These are phyloP conservation scores for Neonectria punicea DNA, from an alignment of 2,329 filamentous ascomycete species.

Conservation along the genomic window DNA sequence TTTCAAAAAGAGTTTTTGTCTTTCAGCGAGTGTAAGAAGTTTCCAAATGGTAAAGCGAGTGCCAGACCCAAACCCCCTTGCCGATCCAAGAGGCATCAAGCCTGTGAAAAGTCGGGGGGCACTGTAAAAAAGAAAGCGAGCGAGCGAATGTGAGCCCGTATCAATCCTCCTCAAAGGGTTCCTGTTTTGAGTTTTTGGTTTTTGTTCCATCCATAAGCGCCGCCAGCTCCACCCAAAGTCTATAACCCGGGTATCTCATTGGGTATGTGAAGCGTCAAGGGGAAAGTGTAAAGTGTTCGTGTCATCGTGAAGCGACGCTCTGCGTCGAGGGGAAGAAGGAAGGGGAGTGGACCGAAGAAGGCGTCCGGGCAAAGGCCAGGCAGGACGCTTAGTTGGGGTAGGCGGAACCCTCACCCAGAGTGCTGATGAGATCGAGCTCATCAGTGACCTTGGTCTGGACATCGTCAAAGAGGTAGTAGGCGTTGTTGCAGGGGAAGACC, in stretches of 20 bases:
- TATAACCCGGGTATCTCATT: constrained; percentile 46
- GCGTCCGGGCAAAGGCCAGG: constrained; percentile 27
- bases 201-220: constrained; percentile 37
- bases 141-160: constrained; percentile 27
- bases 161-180: constrained; percentile 21
- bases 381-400: constrained; percentile 26
- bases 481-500: constrained; percentile 62
- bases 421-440: constrained; percentile 62
- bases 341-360: constrained; percentile 27
- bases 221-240: constrained; percentile 43
- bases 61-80: constrained; percentile 43
- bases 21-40: constrained; percentile 42
- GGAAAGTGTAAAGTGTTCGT: constrained; percentile 28
- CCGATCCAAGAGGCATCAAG: constrained; percentile 39
- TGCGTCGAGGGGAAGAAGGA: constrained; percentile 34
- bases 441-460: constrained; percentile 64
- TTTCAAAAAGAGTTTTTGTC: constrained; percentile 21
- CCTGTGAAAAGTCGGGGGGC: constrained; percentile 34
- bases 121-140: constrained; percentile 22
- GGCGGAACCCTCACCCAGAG: constrained; percentile 53
- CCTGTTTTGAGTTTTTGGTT: constrained; percentile 34
- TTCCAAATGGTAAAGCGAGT: constrained; percentile 40
- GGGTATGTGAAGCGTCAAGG: constrained; percentile 34
- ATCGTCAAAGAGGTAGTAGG: constrained; percentile 65
- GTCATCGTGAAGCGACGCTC: constrained; percentile 44